Base-by-base conservation (phyloP, 257 asterid genomes). In the Pogostemon cablin region DNA sequence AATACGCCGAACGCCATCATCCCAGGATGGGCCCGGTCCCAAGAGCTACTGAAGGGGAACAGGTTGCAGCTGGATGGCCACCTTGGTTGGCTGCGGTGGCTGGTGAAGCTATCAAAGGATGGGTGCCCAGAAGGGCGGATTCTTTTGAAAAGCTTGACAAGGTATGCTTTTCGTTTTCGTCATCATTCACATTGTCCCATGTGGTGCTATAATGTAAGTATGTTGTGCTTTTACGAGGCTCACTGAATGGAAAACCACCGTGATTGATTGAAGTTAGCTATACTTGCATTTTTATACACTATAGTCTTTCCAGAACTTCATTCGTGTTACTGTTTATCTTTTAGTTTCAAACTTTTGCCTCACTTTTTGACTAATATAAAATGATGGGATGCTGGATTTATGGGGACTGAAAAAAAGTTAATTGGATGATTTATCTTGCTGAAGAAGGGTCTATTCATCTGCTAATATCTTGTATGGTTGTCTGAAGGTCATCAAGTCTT, bases 21-120 rank as follows among this genome's bases (percentile, higher is more conserved):
- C 95, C 85, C 5, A 82, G 90, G 67, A 72, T 48, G 53, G 90
- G 92, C 4, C 69, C 79, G 72, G 58, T 90, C 35, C 87, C 88
- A 0, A 81, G 84, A 74, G 90, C 96, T 68, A 42, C 67, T 4
- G 91, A 90, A 72, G 96, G 91, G 65, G 98, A 90, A 65, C 92
- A 90, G 71, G 93, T 92, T 52, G 96, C 95, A 0, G 97, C 95
- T 54, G 98, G 98, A 65, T 92, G 98, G 98, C 98, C 98, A 25
- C 88, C 97, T 17, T 92, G 98, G 98, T 75, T 92, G 72, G 95
- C 97, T 54, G 90, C 96, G 0, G 97, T 90, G 70, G 98, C 98
- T 47, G 95, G 95, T 57, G 97, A 92, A 83, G 98, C 98, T 56
- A 92, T 90, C 64, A 75, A 86, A 77, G 98, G 98, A 69, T 92